Evolutionary conservation across 2,329 filamentous ascomycete species (phyloP), one percentile per base, ranked within the genome.

Genomic region (Fusarium sp.): DNA sequence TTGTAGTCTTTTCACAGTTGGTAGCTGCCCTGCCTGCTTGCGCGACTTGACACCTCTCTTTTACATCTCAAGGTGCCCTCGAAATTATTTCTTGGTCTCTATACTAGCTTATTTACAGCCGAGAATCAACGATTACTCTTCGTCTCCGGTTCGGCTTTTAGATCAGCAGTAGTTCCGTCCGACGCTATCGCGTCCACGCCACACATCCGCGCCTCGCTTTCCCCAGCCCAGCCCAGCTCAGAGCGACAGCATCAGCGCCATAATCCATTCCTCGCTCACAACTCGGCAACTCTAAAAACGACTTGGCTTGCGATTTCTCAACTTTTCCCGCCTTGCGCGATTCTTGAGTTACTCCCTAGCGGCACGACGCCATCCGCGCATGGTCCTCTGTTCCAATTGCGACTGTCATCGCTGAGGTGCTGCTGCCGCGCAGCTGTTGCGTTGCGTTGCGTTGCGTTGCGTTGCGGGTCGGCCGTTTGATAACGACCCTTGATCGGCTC

Each of bases 361-460:
- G 21, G 42, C 57, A 42, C 44, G 43, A 69, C 52, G 47, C 63
- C 64, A 61, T 47, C 61, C 62, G 68, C 76, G 75, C 68, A 78
- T 77, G 74, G 63, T 62, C 46, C 29, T 44, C 59, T 57, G 52
- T 48, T 48, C 37, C 68, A 69, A 70, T 74, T 73, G 72, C 69
- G 65, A 67, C 66, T 69, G 66, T 71, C 61, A 58, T 71, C 70
- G 65, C 66, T 75, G 70, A 79, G 57, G 60, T 74, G 75, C 77
- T 74, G 75, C 75, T 76, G 77, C 73, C 76, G 77, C 77, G 75
- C 77, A 76, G 75, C 78, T 71, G 72, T 68, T 52, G 48, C 48
- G 33, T 74, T 33, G 31, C 31, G 31, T 33, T 31, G 29, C 29
- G 29, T 31, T 31, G 29, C 29, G 29, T 31, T 31, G 11, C 29